Conservation (phyloP, 768 basidiomycete species). For the Rhodocollybia butyracea region DNA sequence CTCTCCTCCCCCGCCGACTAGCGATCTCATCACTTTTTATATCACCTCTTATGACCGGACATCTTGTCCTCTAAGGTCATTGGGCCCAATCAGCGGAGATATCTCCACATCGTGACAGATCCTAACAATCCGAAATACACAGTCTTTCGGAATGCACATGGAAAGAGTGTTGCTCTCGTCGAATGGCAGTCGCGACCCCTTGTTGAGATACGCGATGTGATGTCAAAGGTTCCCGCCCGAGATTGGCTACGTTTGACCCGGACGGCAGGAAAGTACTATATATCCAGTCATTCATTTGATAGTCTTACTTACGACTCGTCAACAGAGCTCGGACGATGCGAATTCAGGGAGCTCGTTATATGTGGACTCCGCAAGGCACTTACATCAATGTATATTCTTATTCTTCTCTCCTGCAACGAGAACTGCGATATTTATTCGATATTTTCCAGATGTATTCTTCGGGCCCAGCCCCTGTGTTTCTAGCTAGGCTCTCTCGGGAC, state of each 20-base stretch:
- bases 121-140: conserved; percentile 49
- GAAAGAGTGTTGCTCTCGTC: conserved; percentile 48
- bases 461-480: conserved; percentile 39
- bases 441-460: conserved; percentile 46
- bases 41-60: conserved; percentile 48
- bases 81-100: too few species aligned
- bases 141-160: conserved; percentile 45
- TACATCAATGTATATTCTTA: conserved; percentile 45
- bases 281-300: background rate
- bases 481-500: conserved; percentile 45
- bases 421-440: conserved; percentile 27
- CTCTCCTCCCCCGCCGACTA: background rate
- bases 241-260: conserved; percentile 55
- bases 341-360: conserved; percentile 45
- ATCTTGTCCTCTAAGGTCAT: conserved; percentile 54
- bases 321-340: too few species aligned
- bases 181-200: conserved; percentile 51
- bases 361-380: conserved; percentile 53
- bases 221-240: conserved; percentile 42
- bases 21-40: conserved; percentile 35
- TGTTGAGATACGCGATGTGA: conserved; percentile 49
- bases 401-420: background rate
- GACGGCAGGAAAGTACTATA: conserved; percentile 38
- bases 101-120: too few species aligned
- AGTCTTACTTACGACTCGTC: conserved; percentile 43